Conservation (phyloP, 2,329 filamentous ascomycete species). For the Aspergillus intermedius region DNA sequence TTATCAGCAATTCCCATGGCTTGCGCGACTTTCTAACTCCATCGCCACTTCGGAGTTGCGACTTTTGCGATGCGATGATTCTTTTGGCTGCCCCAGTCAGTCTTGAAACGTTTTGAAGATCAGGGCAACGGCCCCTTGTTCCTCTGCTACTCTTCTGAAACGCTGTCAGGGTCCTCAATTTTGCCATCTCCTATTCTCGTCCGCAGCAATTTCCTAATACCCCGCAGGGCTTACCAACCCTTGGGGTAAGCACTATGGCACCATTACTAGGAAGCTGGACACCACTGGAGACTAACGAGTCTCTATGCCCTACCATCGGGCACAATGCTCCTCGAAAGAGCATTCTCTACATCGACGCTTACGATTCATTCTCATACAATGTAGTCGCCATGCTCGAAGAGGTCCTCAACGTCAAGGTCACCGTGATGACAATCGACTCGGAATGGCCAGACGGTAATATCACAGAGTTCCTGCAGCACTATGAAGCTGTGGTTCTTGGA, state of each 20-base stretch:
- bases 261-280: conserved; percentile 25
- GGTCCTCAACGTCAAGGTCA: conserved; percentile 60
- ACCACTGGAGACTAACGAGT: conserved; percentile 2
- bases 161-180: too few species aligned
- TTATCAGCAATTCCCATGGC: too few species aligned
- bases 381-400: conserved; percentile 75
- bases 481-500: conserved; percentile 81
- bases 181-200: not conserved
- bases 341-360: conserved; percentile 88
- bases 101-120: not conserved
- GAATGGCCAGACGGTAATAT: conserved; percentile 39
- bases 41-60: not conserved
- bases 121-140: not conserved
- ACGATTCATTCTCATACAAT: conserved; percentile 96
- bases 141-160: not conserved
- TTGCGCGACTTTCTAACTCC: not conserved
- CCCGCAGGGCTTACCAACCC: not conserved
- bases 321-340: conserved; percentile 12
- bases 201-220: conserved; percentile 1
- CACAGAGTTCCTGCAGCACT: conserved; percentile 48
- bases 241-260: conserved; percentile 14
- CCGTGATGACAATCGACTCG: conserved; percentile 65
- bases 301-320: not conserved
- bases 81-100: not conserved
- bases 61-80: not conserved